Evolutionary conservation across 306 rosid species (phyloP).

Genomic region (Cucurbita maxima): DNA sequence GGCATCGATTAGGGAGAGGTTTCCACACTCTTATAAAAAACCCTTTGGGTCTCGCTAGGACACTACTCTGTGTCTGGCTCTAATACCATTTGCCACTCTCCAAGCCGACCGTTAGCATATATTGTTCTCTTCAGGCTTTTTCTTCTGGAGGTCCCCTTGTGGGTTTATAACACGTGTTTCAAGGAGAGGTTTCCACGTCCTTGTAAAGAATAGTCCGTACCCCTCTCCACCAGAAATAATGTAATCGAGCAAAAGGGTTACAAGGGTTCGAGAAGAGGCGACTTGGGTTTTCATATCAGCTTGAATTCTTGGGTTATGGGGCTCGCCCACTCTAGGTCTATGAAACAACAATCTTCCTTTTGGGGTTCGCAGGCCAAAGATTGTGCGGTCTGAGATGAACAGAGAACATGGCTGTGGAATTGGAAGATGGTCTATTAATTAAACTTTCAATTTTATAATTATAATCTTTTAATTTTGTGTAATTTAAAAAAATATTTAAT

Average conservation of each 20-base stretch:
- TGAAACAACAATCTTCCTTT: conserved; percentile 13
- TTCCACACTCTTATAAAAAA: no score
- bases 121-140: no score
- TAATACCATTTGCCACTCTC: no score
- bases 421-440: background rate
- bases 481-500: conserved; percentile 8
- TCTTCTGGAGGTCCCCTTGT: no score
- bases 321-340: conserved; percentile 12
- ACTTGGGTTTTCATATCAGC: conserved; percentile 40
- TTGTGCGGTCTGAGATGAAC: conserved; percentile 37
- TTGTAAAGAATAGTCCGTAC: no score
- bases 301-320: conserved; percentile 19
- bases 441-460: background rate
- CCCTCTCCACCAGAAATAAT: background rate
- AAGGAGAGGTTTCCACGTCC: no score
- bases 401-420: conserved; percentile 27
- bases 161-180: no score
- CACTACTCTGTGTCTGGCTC: no score
- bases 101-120: no score
- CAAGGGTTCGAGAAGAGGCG: conserved; percentile 74
- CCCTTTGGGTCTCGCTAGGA: no score
- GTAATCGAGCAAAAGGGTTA: conserved; percentile 9
- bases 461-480: no score
- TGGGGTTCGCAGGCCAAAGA: conserved; percentile 23
- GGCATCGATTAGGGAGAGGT: no score